Evolutionary conservation across 148 eudicot genomes (phyloP).

Genomic region (Chenopodium berlandieri): DNA sequence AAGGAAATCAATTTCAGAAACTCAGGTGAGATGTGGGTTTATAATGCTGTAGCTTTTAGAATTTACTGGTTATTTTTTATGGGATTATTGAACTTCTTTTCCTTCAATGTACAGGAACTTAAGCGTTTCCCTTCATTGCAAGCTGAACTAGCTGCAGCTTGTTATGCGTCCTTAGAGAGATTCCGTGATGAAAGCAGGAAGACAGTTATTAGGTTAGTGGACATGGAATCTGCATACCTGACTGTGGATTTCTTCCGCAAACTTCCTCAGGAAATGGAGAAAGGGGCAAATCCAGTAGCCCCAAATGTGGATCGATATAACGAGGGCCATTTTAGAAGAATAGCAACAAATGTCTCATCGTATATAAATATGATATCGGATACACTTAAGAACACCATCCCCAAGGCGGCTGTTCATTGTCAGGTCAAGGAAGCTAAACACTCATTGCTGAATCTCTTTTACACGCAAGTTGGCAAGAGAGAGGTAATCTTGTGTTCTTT

Average conservation of each 20-base stretch:
- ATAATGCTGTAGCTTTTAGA: not conserved
- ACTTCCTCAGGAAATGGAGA: conserved; percentile 67
- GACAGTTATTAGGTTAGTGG: conserved; percentile 61
- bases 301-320: conserved; percentile 49
- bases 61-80: not conserved
- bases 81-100: conserved; percentile 1
- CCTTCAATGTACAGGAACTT: conserved; percentile 44
- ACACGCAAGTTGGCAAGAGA: conserved; percentile 70
- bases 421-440: conserved; percentile 88
- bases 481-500: conserved; percentile 43
- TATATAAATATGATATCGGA: conserved; percentile 74
- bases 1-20: conserved; percentile 69
- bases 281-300: conserved; percentile 27
- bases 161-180: conserved; percentile 55
- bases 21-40: conserved; percentile 43
- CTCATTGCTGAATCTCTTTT: conserved; percentile 65
- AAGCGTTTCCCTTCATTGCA: conserved; percentile 69
- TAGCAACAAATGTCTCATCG: conserved; percentile 74
- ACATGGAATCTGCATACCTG: conserved; percentile 68
- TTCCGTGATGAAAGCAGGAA: conserved; percentile 71
- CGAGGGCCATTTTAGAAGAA: conserved; percentile 64
- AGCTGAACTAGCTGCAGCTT: conserved; percentile 58
- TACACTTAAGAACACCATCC: conserved; percentile 58
- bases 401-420: conserved; percentile 87
- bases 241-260: conserved; percentile 70